Evolutionary conservation across 2,329 filamentous ascomycete genomes (phyloP).

Genomic region (Cyclaneusma minus): DNA sequence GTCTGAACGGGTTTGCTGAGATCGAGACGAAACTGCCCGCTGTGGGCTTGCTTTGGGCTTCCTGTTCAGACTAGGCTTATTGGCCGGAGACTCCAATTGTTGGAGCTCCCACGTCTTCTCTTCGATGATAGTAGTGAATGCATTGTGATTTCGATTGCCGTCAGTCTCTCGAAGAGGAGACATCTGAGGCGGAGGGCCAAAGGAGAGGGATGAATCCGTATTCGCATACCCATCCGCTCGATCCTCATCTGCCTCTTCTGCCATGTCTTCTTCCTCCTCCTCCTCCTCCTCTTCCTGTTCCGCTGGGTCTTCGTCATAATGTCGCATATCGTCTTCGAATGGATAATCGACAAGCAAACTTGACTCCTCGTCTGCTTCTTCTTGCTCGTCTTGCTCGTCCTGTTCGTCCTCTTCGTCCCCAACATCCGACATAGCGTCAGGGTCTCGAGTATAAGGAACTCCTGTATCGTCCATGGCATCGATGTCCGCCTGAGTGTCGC

Average conservation of each 20-base stretch:
- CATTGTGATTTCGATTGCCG: constrained; percentile 20
- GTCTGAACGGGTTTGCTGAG: too few relatives aligned
- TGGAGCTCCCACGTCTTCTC: constrained; percentile 30
- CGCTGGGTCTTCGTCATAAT: constrained; percentile 10
- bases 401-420: constrained; percentile 25
- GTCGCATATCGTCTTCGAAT: constrained; percentile 3
- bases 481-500: constrained; percentile 19
- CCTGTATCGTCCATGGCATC: constrained; percentile 18
- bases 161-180: constrained; percentile 28
- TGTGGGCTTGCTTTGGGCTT: constrained; percentile 2
- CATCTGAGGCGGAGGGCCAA: constrained; percentile 22
- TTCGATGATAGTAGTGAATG: constrained; percentile 30
- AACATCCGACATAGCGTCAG: constrained; percentile 12
- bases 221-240: not conserved
- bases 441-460: constrained; percentile 3
- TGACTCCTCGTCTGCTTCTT: constrained; percentile 5
- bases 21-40: too few relatives aligned
- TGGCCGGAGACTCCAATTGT: constrained; percentile 13
- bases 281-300: constrained; percentile 15
- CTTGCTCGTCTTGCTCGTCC: constrained; percentile 27
- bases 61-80: constrained; percentile 6
- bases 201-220: constrained; percentile 4
- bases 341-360: constrained; percentile 1
- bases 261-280: constrained; percentile 8
- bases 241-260: constrained; percentile 6